These are phyloP conservation scores for Glomus cerebriforme DNA, from an alignment of 192 early-diverging fungal species.

Conservation along the genomic window DNA sequence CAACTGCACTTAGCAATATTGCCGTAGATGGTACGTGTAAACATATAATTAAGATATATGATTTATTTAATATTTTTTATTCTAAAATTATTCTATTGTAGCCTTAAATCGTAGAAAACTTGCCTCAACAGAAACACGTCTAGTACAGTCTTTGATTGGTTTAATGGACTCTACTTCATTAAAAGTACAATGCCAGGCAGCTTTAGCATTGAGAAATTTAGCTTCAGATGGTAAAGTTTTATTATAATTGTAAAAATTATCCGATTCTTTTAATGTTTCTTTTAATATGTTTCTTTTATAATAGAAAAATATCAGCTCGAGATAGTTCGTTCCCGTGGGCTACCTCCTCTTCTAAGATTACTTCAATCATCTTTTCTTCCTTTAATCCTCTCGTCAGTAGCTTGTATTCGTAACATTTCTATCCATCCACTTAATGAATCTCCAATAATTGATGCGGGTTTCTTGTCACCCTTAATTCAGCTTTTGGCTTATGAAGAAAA, in stretches of 20 bases:
- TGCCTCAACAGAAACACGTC: slow-evolving; percentile 68
- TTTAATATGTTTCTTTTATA: neutral
- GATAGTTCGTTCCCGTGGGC: slow-evolving; percentile 76
- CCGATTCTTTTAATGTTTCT: neutral
- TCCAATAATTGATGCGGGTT: slow-evolving; percentile 79
- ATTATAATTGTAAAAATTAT: neutral
- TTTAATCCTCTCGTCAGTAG: slow-evolving; percentile 80
- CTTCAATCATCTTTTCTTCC: slow-evolving; percentile 75
- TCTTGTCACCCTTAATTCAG: slow-evolving; percentile 67
- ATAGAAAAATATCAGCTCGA: slow-evolving; percentile 82
- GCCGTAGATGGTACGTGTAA: slow-evolving; percentile 70
- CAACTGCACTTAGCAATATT: slow-evolving; percentile 87
- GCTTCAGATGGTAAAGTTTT: slow-evolving; percentile 67
- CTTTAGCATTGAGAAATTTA: slow-evolving; percentile 83
- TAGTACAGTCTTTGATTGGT: slow-evolving; percentile 75
- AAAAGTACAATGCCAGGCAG: slow-evolving; percentile 87
- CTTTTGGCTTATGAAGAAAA: slow-evolving; percentile 68
- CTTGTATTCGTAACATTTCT: slow-evolving; percentile 88
- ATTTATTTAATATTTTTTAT: neutral
- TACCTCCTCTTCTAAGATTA: slow-evolving; percentile 72
- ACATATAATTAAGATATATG: neutral
- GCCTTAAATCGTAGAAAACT: slow-evolving; percentile 63
- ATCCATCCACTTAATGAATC: slow-evolving; percentile 86
- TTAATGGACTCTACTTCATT: slow-evolving; percentile 77
- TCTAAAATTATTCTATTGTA: neutral